A percentile compares a stretch with the other conserved stretches of the same genome.
phyloP scores from a whole-genome alignment of 192 early-diverging fungal species.

The Entomortierella lignicola region DNA sequence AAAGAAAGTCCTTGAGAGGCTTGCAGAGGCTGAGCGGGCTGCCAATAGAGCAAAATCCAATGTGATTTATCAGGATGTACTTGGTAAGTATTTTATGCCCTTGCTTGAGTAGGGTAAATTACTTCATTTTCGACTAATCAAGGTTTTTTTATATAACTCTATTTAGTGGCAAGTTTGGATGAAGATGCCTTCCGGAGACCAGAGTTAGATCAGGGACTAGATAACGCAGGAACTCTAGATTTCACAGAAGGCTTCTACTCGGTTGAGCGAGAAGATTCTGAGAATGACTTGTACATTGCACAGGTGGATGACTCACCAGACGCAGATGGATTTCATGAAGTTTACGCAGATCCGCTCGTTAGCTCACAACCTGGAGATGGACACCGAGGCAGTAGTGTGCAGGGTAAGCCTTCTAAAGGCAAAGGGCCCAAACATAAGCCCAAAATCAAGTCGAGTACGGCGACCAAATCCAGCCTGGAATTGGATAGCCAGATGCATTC shows the following conservation, averaged over 20 bases:
- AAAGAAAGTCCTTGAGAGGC: conserved; percentile 31
- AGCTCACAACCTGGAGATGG: not conserved
- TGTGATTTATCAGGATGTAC: conserved; percentile 42
- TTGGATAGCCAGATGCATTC: not conserved
- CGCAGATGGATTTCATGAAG: conserved; percentile 47
- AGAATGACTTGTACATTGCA: conserved; percentile 27
- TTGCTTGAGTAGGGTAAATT: not conserved
- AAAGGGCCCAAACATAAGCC: conserved; percentile 17
- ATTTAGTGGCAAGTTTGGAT: conserved; percentile 61
- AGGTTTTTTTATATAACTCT: not conserved
- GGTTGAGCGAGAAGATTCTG: conserved; percentile 37
- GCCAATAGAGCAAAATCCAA: conserved; percentile 46
- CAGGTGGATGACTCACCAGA: conserved; percentile 34
- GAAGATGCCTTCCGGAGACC: conserved; percentile 61
- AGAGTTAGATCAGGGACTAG: conserved; percentile 14
- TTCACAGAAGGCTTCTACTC: conserved; percentile 64
- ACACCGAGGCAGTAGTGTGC: not conserved
- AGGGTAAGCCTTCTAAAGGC: not conserved
- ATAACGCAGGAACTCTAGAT: conserved; percentile 39
- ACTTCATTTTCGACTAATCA: not conserved
- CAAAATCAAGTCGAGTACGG: not conserved
- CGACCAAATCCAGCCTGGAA: not conserved
- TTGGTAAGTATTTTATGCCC: conserved; percentile 19
- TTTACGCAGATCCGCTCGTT: conserved; percentile 32
- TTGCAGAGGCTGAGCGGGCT: conserved; percentile 34